Conservation (phyloP, 257 asterid genomes). For the Asclepias syriaca region DNA sequence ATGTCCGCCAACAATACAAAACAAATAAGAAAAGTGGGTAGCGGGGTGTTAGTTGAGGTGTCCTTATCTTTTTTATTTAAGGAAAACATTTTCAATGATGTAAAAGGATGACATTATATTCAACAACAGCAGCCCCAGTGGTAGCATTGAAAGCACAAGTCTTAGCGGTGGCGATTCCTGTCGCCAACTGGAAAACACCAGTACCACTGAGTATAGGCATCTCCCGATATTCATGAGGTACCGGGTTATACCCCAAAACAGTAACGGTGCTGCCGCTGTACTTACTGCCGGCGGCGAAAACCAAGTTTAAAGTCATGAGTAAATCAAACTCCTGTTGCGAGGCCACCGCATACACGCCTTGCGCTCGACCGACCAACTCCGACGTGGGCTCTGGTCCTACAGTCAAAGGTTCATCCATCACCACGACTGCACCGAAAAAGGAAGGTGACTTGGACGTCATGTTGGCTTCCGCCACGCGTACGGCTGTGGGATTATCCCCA, state of each 20-base stretch:
- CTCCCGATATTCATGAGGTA: constrained; percentile 9
- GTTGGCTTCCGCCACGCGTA: constrained; percentile 20
- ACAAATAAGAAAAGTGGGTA: too few relatives aligned
- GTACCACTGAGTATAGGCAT: constrained; percentile 36
- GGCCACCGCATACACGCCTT: constrained; percentile 29
- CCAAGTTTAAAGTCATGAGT: constrained; percentile 27
- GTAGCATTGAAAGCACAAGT: constrained; percentile 11
- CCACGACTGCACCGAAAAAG: constrained; percentile 18
- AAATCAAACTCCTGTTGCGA: constrained; percentile 11
- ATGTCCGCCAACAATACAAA: too few relatives aligned
- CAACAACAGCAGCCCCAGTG: constrained; percentile 31
- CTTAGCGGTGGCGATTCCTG: constrained; percentile 29
- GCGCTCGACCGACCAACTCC: constrained; percentile 31
- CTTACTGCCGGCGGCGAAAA: constrained; percentile 28
- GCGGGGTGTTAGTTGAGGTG: too few relatives aligned
- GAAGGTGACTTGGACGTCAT: constrained; percentile 20
- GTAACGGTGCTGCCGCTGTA: constrained; percentile 34
- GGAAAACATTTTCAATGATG: constrained; percentile 20
- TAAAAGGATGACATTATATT: constrained; percentile 28
- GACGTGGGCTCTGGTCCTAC: constrained; percentile 20
- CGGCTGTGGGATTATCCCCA: constrained; percentile 26
- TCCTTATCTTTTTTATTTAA: too few relatives aligned
- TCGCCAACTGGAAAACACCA: constrained; percentile 31
- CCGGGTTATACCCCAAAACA: constrained; percentile 27
- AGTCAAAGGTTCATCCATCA: constrained; percentile 36